Conservation (phyloP, 139 green algal genomes). For the Astrephomene gubernaculifera region DNA sequence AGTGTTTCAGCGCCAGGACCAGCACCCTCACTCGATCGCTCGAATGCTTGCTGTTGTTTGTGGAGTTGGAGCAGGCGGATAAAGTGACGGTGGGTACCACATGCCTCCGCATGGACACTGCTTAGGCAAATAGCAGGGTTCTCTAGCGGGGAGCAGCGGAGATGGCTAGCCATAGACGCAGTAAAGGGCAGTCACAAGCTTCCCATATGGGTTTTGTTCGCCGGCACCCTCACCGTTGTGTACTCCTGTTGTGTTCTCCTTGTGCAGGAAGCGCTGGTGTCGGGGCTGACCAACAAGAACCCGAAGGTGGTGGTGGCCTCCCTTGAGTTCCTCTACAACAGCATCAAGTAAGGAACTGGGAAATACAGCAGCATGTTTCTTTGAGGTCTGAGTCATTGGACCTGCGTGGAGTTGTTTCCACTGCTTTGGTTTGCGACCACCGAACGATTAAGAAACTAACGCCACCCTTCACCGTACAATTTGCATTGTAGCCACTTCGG, state of each 20-base stretch:
- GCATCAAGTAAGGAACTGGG: constrained; percentile 25
- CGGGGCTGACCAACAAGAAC: constrained; percentile 87
- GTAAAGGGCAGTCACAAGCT: too few relatives aligned
- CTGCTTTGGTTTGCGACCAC: too few relatives aligned
- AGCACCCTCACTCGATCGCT: constrained; percentile 77
- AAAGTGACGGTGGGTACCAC: constrained; percentile 67
- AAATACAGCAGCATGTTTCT: neutral
- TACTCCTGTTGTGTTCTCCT: neutral
- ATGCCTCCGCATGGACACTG: too few relatives aligned
- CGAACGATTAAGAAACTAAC: too few relatives aligned
- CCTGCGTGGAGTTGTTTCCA: too few relatives aligned
- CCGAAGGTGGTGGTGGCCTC: constrained; percentile 89
- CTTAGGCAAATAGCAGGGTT: too few relatives aligned
- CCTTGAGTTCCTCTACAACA: constrained; percentile 71
- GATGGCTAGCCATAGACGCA: too few relatives aligned
- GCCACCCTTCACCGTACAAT: neutral
- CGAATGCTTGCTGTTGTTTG: constrained; percentile 79
- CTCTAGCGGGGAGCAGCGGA: too few relatives aligned
- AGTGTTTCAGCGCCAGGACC: constrained; percentile 87
- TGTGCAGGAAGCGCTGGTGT: constrained; percentile 59
- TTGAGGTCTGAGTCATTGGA: too few relatives aligned
- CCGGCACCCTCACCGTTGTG: too few relatives aligned
- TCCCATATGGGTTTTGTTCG: too few relatives aligned
- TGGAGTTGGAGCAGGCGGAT: constrained; percentile 90
- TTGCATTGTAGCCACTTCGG: constrained; percentile 78